Conservation (phyloP, 371 early-diverging fungal species). For the Mortierella sp. region DNA sequence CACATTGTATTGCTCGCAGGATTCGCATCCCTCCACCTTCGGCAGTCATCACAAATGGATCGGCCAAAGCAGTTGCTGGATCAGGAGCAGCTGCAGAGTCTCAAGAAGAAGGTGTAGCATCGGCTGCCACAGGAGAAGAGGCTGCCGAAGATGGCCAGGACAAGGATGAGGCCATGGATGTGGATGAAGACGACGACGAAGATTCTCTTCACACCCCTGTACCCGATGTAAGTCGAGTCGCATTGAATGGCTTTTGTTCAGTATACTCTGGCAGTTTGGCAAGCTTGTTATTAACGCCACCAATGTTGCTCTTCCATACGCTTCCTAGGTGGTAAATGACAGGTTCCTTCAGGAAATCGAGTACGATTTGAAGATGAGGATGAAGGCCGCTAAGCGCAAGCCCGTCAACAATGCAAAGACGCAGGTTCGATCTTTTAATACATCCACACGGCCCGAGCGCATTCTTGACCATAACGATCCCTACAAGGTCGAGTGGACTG, state of each 20-base stretch:
- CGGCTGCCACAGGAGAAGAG: constrained; percentile 11
- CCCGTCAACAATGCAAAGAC: constrained; percentile 80
- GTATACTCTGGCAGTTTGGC: neutral
- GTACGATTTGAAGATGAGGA: constrained; percentile 76
- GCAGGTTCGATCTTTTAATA: constrained; percentile 82
- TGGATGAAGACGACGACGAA: constrained; percentile 35
- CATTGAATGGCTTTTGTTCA: neutral
- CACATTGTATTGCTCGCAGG: constrained; percentile 85
- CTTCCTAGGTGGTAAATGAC: constrained; percentile 38
- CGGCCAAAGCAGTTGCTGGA: neutral
- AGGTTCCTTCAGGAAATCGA: constrained; percentile 63
- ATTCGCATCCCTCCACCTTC: constrained; percentile 28
- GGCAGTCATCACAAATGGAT: neutral
- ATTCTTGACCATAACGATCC: constrained; percentile 94
- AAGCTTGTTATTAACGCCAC: neutral
- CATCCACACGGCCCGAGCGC: constrained; percentile 71
- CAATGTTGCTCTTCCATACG: neutral
- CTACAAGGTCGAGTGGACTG: constrained; percentile 89
- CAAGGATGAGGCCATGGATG: constrained; percentile 32
- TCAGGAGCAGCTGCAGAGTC: neutral
- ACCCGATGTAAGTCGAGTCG: constrained; percentile 31
- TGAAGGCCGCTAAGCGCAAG: constrained; percentile 85
- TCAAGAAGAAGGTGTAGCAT: neutral
- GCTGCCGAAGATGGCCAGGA: neutral
- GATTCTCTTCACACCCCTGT: neutral